Evolutionary conservation across 306 rosid species (phyloP).

Genomic region (Pterocarpus santalinus): DNA sequence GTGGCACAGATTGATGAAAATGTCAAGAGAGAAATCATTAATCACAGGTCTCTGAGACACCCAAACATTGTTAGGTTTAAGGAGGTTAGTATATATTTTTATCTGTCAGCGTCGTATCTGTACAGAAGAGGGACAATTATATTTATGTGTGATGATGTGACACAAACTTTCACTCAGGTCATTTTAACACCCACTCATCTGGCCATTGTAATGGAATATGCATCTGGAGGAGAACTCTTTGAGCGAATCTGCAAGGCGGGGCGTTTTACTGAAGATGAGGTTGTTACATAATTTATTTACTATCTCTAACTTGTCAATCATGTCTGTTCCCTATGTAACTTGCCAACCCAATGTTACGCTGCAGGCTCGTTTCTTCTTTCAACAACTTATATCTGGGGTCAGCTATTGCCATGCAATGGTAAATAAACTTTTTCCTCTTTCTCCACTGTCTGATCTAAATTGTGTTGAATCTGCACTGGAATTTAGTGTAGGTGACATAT

Average conservation of each 20-base stretch:
- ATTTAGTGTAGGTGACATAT: slow-evolving; percentile 22
- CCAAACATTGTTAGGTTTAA: slow-evolving; percentile 94
- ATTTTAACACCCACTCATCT: slow-evolving; percentile 93
- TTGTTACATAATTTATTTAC: slow-evolving; percentile 41
- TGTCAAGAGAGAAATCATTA: slow-evolving; percentile 94
- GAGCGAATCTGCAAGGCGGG: slow-evolving; percentile 80
- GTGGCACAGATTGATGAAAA: slow-evolving; percentile 89
- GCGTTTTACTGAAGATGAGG: slow-evolving; percentile 91
- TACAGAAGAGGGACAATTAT: background rate
- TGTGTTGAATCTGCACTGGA: slow-evolving; percentile 15
- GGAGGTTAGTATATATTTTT: slow-evolving; percentile 70
- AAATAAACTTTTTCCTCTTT: slow-evolving; percentile 38
- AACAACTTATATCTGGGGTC: slow-evolving; percentile 97
- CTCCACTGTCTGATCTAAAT: background rate
- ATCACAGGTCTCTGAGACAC: slow-evolving; percentile 96
- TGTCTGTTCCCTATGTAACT: slow-evolving; percentile 24
- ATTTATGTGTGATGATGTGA: background rate
- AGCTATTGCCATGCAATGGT: slow-evolving; percentile 99
- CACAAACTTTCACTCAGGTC: slow-evolving; percentile 55
- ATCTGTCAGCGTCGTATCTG: background rate
- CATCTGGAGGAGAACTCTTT: slow-evolving; percentile 95
- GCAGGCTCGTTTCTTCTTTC: slow-evolving; percentile 99
- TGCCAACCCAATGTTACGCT: slow-evolving; percentile 45
- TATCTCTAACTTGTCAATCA: background rate
- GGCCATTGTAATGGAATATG: slow-evolving; percentile 97